phyloP scores from a whole-genome alignment of 2,329 filamentous ascomycete genomes.

The Verticillium dahliae region DNA sequence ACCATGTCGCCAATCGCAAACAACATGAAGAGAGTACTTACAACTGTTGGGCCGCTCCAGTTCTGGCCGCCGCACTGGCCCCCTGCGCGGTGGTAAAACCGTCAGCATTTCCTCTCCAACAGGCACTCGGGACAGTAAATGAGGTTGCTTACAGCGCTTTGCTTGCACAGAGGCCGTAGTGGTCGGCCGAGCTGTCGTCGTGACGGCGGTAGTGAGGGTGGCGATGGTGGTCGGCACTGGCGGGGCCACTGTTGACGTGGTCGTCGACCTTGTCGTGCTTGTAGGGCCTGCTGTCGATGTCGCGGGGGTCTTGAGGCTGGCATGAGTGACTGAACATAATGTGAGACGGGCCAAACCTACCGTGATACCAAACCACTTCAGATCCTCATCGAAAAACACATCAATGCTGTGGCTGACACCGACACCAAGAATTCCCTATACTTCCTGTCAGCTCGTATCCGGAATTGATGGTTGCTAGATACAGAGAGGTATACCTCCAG shows the following conservation, averaged over 20 bases:
- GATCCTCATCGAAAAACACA: conserved; percentile 9
- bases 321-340: no score
- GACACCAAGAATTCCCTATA: conserved; percentile 7
- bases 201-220: background rate
- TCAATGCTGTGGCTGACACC: conserved; percentile 10
- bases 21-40: no score
- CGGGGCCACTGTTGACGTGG: background rate
- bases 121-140: no score
- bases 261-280: background rate
- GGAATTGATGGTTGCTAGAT: background rate
- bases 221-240: conserved; percentile 3
- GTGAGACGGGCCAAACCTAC: background rate
- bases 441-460: background rate
- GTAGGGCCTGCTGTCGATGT: conserved; percentile 1
- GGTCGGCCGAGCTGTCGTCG: conserved; percentile 2
- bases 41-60: no score
- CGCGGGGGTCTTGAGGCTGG: conserved; percentile 2
- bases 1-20: background rate
- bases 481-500: conserved; percentile 10
- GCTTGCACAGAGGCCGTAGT: background rate
- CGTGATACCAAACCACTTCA: conserved; percentile 10
- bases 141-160: background rate
- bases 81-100: no score
- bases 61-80: no score
- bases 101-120: no score